A percentile compares a stretch with the other conserved stretches of the same genome.
Evolutionary conservation across 192 early-diverging fungal species (phyloP).

Genomic region (Rhizophagus sp.): DNA sequence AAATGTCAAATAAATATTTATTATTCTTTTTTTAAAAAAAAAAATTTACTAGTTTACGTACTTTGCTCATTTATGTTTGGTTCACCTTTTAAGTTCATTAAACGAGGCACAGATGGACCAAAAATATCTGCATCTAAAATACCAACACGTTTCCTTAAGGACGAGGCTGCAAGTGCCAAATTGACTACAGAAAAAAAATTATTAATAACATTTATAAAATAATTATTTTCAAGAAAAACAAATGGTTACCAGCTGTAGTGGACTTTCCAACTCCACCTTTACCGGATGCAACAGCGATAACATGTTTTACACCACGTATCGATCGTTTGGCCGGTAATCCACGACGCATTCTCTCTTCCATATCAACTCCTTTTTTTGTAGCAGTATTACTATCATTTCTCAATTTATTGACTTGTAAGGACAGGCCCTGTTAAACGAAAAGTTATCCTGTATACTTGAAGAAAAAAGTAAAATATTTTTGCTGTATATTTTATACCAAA

Average conservation of each 20-base stretch:
- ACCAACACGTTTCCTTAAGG: conserved; percentile 62
- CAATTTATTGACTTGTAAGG: neutral
- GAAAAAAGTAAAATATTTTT: neutral
- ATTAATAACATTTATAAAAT: neutral
- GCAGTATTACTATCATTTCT: conserved; percentile 39
- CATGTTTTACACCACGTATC: conserved; percentile 72
- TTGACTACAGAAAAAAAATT: conserved; percentile 58
- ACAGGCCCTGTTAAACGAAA: neutral
- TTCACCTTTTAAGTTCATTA: conserved; percentile 81
- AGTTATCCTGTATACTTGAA: neutral
- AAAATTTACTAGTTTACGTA: conserved; percentile 10
- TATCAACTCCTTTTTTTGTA: neutral
- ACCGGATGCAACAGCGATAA: conserved; percentile 82
- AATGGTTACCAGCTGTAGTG: conserved; percentile 68
- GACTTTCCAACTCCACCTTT: conserved; percentile 95
- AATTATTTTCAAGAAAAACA: neutral
- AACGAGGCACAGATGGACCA: conserved; percentile 83
- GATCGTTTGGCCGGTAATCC: conserved; percentile 70
- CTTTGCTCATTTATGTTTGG: conserved; percentile 64
- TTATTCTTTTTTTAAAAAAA: neutral
- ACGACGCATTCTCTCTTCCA: conserved; percentile 48
- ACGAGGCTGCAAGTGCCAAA: conserved; percentile 66
- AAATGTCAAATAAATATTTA: neutral
- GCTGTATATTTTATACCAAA: neutral
- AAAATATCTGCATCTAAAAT: conserved; percentile 92